Base-by-base conservation (phyloP, 345 rosid genomes). In the Dipteronia dyeriana region DNA sequence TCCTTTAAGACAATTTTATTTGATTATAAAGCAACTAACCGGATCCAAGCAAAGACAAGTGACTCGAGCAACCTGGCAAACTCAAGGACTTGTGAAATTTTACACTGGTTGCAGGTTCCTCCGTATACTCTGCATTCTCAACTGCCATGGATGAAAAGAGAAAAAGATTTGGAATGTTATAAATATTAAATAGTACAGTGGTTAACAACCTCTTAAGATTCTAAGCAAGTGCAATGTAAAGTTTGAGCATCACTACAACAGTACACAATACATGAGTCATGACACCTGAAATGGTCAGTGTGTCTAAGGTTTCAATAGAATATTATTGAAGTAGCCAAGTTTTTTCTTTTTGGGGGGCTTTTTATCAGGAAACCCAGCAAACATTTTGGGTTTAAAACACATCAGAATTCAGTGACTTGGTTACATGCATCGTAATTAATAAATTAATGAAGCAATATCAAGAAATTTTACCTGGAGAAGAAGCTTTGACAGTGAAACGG, bases 81-180 rank as follows among this genome's bases (percentile, higher is more conserved):
- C 81, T 79, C 85, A 91, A 81, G 47, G 87, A 79, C 74, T 79
- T 90, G 81, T 79, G 86, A 81, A 95, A 95, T 84, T 86, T 95
- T 16, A 90, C 92, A 12, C 57, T 85, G 7, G 97, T 90, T 62
- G 87, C 79, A 9, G 91, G 86, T 84, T 95, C 99, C 85, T 91
- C 90, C 0, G 34, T 26, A 41, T 79, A 85, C 14, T 86, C 93
- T 76, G 88, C 86, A 78, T 83, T 86, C 75, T 93, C 94, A 82
- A 77, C 90, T 82, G 87, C 91, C 56, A 64, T 17, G 53, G 57
- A 61, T 41, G 49, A 79, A 78, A 73, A 54, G 2, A 68, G 49
- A 72, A 66, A 68, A 11, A 68, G 14, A 17, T 9, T 65, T 2
- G 47, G 26, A 59, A 22, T 59, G 26, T 59, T 34, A 34, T 5